A percentile compares a stretch with the other conserved stretches of the same genome.
Evolutionary conservation across 768 basidiomycete genomes (phyloP).

Genomic region (Mycena galericulata): DNA sequence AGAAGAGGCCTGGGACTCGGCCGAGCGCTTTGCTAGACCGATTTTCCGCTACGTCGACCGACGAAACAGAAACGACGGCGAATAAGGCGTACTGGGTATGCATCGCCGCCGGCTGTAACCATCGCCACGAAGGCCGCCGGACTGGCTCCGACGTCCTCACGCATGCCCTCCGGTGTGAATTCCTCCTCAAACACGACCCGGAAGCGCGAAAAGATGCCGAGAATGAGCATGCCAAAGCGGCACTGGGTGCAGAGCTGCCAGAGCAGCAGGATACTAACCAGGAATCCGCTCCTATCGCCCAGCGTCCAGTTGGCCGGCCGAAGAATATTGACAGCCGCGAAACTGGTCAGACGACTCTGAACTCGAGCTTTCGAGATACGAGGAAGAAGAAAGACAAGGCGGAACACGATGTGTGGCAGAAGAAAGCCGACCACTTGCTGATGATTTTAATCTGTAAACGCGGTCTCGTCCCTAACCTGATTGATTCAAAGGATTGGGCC

Average conservation of each 20-base stretch:
- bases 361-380: constrained; percentile 13
- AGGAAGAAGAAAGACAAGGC: constrained; percentile 5
- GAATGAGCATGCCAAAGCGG: background rate
- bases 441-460: constrained; percentile 10
- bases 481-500: constrained; percentile 5
- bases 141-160: background rate
- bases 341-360: background rate
- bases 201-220: constrained; percentile 2
- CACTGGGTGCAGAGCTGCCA: constrained; percentile 9
- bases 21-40: constrained; percentile 3
- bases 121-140: constrained; percentile 15
- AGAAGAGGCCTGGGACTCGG: constrained; percentile 11
- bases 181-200: background rate
- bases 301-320: constrained; percentile 3
- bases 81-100: constrained; percentile 15
- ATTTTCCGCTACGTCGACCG: constrained; percentile 1
- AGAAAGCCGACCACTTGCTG: constrained; percentile 7
- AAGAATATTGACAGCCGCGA: constrained; percentile 3
- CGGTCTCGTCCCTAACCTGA: constrained; percentile 4
- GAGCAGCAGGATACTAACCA: background rate
- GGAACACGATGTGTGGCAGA: constrained; percentile 7
- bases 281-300: background rate
- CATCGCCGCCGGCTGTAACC: background rate
- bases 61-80: background rate
- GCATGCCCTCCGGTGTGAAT: constrained; percentile 12